phyloP scores from a whole-genome alignment of 352 stramenopile species.

The Phytophthora multivora region DNA sequence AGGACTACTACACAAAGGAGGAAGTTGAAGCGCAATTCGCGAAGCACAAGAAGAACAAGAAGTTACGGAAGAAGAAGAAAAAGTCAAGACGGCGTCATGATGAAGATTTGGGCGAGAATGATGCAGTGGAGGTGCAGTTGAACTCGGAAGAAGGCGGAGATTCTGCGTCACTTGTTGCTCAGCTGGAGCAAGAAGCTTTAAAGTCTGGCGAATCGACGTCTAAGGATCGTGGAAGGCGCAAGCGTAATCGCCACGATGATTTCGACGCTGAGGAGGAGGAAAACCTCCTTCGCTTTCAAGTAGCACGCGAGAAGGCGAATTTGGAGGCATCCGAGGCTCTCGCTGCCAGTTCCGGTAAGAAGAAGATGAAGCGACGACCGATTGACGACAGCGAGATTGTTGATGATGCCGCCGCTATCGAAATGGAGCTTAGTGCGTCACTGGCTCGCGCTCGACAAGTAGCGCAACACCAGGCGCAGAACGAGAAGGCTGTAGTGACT shows the following conservation, averaged over 20 bases:
- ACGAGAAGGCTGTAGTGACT: conserved; percentile 3
- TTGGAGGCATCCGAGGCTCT: conserved; percentile 49
- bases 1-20: conserved; percentile 87
- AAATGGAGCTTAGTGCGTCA: conserved; percentile 79
- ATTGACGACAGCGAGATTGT: conserved; percentile 46
- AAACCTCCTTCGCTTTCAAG: conserved; percentile 68
- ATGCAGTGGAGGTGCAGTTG: conserved; percentile 34
- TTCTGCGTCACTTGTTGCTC: conserved; percentile 48
- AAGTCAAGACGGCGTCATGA: conserved; percentile 55
- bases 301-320: conserved; percentile 70
- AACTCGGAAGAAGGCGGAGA: conserved; percentile 16
- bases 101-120: conserved; percentile 46
- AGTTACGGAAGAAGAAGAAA: conserved; percentile 81
- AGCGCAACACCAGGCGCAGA: conserved; percentile 44
- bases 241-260: conserved; percentile 33
- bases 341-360: conserved; percentile 25
- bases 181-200: conserved; percentile 69
- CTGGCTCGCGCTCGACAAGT: conserved; percentile 69
- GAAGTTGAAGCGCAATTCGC: conserved; percentile 87
- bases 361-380: conserved; percentile 49
- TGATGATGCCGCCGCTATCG: conserved; percentile 59
- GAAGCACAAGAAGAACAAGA: conserved; percentile 80
- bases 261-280: conserved; percentile 57
- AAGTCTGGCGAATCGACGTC: conserved; percentile 22
- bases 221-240: conserved; percentile 68